Evolutionary conservation across 371 early-diverging fungal genomes (phyloP).

Genomic region (Syncephalastrum contaminatum): DNA sequence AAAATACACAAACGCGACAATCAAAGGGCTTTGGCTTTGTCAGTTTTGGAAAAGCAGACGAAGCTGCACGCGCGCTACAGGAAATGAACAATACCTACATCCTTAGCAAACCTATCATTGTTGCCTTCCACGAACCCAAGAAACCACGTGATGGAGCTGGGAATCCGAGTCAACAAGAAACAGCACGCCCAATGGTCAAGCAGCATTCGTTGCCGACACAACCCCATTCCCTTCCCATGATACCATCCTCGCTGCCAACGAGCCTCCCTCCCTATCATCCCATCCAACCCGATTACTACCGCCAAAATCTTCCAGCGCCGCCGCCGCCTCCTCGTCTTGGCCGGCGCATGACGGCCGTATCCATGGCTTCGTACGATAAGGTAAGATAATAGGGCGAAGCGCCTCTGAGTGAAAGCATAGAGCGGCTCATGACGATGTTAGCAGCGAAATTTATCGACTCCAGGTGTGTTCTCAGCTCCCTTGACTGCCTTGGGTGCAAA

Average conservation of each 20-base stretch:
- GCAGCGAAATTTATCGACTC: not conserved
- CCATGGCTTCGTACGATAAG: too few species aligned
- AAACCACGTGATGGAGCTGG: constrained; percentile 23
- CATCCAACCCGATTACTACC: too few species aligned
- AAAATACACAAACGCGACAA: constrained; percentile 35
- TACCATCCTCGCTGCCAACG: not conserved
- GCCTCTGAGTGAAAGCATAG: too few species aligned
- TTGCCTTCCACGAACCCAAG: constrained; percentile 51
- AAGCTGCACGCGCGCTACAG: constrained; percentile 34
- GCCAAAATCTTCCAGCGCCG: too few species aligned
- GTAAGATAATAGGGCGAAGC: too few species aligned
- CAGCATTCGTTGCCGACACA: not conserved
- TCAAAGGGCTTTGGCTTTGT: constrained; percentile 55
- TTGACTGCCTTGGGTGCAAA: not conserved
- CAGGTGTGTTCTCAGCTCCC: not conserved
- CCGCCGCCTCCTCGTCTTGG: too few species aligned
- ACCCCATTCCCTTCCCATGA: not conserved
- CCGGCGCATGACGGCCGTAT: too few species aligned
- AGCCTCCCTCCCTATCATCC: not conserved
- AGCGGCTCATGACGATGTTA: too few species aligned
- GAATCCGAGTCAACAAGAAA: constrained; percentile 2
- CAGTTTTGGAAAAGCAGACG: constrained; percentile 42
- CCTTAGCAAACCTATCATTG: constrained; percentile 37
- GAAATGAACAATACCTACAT: constrained; percentile 39
- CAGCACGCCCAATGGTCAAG: not conserved